Base-by-base conservation (phyloP, 1,139 yeast genomes). In the Debaryomycetaceae sp. region DNA sequence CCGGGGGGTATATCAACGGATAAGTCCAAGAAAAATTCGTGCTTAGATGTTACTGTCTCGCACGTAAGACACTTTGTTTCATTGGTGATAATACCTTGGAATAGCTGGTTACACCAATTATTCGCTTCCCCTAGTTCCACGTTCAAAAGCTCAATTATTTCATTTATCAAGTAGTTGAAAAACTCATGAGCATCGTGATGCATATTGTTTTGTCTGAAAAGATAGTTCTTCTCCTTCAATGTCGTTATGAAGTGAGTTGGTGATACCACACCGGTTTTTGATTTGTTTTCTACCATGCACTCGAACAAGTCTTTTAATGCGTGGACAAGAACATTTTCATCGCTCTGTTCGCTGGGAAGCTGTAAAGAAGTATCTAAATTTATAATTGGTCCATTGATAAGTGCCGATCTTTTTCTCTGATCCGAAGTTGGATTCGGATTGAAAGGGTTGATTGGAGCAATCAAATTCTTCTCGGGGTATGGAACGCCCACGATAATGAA, bases 171-270 rank as follows among this genome's bases (percentile, higher is more conserved):
- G 58, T 88, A 91, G 62, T 91, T 91, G 60, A 90, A 77, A 63
- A 93, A 93, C 63, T 93, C 99, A 65, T 93, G 99, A 3, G 99
- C 97, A 70, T 93, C 99, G 60, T 93, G 99, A 63, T 93, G 99
- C 96, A 91, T 90, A 49, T 74, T 74, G 43, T 87, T 83, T 48
- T 90, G 87, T 50, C 96, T 75, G 62, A 93, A 93, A 53, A 93
- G 69, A 54, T 83, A 87, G 61, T 93, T 93, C 56, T 88, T 90
- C 45, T 80, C 80, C 62, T 90, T 90, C 44, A 91, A 71, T 43
- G 84, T 83, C 41, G 82, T 84, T 41, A 93, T 81, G 42, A 93
- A 78, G 55, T 80, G 77, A 31, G 73, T 69, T 0, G 98, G 97
- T 1, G 96, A 87, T 0, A 89, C 91, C 6, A 93, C 89, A 3